phyloP scores from a whole-genome alignment of 768 basidiomycete species.

The Xanthoconium stramineum region DNA sequence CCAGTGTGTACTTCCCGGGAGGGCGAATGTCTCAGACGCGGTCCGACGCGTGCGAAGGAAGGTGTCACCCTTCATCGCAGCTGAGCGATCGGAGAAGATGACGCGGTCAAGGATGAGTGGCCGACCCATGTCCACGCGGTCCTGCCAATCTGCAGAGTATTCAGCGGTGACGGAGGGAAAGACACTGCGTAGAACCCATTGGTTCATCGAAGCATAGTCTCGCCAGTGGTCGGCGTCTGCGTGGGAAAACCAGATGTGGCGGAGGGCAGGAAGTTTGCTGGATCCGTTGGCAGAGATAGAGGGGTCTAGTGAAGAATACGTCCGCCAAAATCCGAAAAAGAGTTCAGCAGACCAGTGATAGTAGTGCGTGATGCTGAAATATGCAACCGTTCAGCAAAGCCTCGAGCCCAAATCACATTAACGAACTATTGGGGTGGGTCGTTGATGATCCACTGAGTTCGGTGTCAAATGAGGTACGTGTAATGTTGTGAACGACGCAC shows the following conservation, averaged over 20 bases:
- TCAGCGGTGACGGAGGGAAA: constrained; percentile 83
- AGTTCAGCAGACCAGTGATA: constrained; percentile 94
- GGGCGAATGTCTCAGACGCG: constrained; percentile 68
- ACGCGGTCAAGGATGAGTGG: constrained; percentile 86
- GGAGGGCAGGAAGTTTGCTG: constrained; percentile 68
- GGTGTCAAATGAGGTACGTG: constrained; percentile 2
- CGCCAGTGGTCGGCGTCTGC: constrained; percentile 79
- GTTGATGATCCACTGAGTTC: constrained; percentile 67
- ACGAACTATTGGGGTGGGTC: constrained; percentile 84
- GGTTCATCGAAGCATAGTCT: constrained; percentile 89
- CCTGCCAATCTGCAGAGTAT: constrained; percentile 79
- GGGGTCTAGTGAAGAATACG: constrained; percentile 80
- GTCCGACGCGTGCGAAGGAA: constrained; percentile 72
- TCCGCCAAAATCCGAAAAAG: constrained; percentile 89
- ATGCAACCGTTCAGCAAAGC: neutral
- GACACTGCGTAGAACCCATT: constrained; percentile 74
- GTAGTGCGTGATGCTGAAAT: constrained; percentile 77
- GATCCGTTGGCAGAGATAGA: constrained; percentile 61
- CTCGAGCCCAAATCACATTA: no score
- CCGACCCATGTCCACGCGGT: constrained; percentile 65
- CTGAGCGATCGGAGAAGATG: constrained; percentile 80
- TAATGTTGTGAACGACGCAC: constrained; percentile 35
- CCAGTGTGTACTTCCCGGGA: constrained; percentile 79
- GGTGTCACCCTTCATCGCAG: constrained; percentile 69
- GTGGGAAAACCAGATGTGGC: constrained; percentile 74